Percentiles rank a stretch among this genome's conserved stretches.
Conservation (phyloP, 1,284 basidiomycete genomes). For the Neolentinus lepideus region DNA sequence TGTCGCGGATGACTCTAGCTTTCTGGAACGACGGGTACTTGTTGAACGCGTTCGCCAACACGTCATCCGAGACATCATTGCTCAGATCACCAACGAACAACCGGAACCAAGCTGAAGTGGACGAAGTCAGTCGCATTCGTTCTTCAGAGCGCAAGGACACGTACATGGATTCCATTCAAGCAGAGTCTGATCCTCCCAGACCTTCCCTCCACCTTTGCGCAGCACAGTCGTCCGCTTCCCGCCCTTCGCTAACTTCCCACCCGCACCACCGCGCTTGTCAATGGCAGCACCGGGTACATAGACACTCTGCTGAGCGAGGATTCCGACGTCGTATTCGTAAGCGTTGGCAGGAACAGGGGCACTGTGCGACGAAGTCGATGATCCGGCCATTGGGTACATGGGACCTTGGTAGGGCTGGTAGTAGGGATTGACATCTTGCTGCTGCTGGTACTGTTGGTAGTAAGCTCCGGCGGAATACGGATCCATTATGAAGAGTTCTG, state of each 20-base stretch:
- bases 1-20: constrained; percentile 90
- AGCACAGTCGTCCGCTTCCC: constrained; percentile 93
- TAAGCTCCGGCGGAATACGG: constrained; percentile 31
- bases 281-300: constrained; percentile 86
- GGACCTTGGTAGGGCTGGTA: constrained; percentile 74
- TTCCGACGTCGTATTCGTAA: constrained; percentile 84
- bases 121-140: constrained; percentile 8
- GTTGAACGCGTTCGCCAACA: constrained; percentile 87
- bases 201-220: constrained; percentile 89
- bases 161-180: constrained; percentile 96
- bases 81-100: constrained; percentile 97
- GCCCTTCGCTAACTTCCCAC: constrained; percentile 80
- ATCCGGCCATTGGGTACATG: constrained; percentile 56
- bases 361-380: constrained; percentile 54
- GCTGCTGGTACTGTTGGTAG: constrained; percentile 39
- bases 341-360: constrained; percentile 85
- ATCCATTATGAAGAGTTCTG: constrained; percentile 28
- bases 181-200: constrained; percentile 97
- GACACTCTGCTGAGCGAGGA: constrained; percentile 80
- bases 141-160: constrained; percentile 22
- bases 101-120: constrained; percentile 83
- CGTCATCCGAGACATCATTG: constrained; percentile 96
- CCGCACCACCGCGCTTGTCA: constrained; percentile 77
- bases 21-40: constrained; percentile 92
- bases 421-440: constrained; percentile 66